Percentiles rank a stretch among this genome's conserved stretches.
These are phyloP conservation scores for Santalum album DNA, from an alignment of 164 flowering plant genomes.

Conservation along the genomic window DNA sequence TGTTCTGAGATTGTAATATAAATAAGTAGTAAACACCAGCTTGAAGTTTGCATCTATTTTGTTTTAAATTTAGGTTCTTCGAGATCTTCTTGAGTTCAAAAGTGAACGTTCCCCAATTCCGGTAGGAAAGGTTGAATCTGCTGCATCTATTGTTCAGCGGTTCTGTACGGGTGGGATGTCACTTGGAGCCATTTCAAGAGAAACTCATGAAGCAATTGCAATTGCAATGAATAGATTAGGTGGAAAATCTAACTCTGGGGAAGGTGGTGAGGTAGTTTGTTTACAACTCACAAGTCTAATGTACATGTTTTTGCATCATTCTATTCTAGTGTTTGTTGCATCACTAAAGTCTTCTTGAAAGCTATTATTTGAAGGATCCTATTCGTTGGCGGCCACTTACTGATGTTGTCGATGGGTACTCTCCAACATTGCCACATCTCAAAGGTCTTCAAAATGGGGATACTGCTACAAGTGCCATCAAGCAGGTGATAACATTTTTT, in stretches of 20 bases:
- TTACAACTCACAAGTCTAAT: not conserved
- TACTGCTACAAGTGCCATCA: slow-evolving; percentile 98
- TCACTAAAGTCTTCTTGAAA: not conserved
- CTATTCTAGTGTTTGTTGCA: not conserved
- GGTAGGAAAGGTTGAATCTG: slow-evolving; percentile 93
- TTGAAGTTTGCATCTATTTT: not conserved
- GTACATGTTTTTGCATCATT: not conserved
- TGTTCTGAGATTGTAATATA: not conserved
- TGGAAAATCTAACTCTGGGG: slow-evolving; percentile 98
- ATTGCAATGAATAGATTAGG: slow-evolving; percentile 97
- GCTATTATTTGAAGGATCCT: slow-evolving; percentile 61
- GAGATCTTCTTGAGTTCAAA: slow-evolving; percentile 92
- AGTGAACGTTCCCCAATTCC: slow-evolving; percentile 90
- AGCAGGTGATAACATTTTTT: slow-evolving; percentile 54
- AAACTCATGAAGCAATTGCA: slow-evolving; percentile 99
- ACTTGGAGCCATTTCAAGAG: slow-evolving; percentile 97
- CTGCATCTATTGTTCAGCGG: slow-evolving; percentile 76
- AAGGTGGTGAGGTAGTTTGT: slow-evolving; percentile 95
- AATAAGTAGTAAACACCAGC: not conserved
- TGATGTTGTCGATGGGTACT: slow-evolving; percentile 99
- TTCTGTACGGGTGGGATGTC: slow-evolving; percentile 99
- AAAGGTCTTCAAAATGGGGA: slow-evolving; percentile 99
- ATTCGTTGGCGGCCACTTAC: slow-evolving; percentile 93
- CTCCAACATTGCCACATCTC: slow-evolving; percentile 97
- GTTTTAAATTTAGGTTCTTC: slow-evolving; percentile 55